Conservation (phyloP, 805 yeast genomes). For the Tetrapisispora pingtungensis region DNA sequence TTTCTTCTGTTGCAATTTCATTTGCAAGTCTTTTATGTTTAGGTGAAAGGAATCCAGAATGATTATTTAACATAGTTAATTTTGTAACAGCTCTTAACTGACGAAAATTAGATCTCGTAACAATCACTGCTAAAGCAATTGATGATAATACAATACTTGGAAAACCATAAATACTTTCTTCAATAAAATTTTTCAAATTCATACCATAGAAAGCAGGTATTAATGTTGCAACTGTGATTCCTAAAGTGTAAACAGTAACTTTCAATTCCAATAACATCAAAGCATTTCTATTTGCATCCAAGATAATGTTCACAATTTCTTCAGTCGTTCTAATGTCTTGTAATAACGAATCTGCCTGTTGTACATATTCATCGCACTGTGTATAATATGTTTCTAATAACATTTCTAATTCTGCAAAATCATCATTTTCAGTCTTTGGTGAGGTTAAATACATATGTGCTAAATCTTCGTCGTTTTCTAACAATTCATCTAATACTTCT, state of each 20-base stretch:
- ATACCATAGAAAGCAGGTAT: constrained; percentile 85
- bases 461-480: constrained; percentile 81
- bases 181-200: constrained; percentile 72
- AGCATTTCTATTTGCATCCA: constrained; percentile 86
- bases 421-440: constrained; percentile 23
- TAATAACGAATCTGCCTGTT: constrained; percentile 73
- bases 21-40: constrained; percentile 15
- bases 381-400: constrained; percentile 79
- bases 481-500: constrained; percentile 69
- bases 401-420: constrained; percentile 74
- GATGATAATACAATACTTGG: constrained; percentile 45
- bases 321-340: constrained; percentile 84
- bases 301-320: constrained; percentile 81
- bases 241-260: constrained; percentile 73
- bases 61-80: constrained; percentile 47
- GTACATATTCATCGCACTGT: constrained; percentile 89
- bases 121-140: constrained; percentile 40
- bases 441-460: constrained; percentile 67
- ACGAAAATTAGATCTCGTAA: constrained; percentile 48
- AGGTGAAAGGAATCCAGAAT: constrained; percentile 17
- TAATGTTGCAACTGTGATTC: constrained; percentile 75
- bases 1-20: constrained; percentile 11
- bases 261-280: constrained; percentile 79
- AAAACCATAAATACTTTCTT: constrained; percentile 57
- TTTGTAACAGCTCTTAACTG: constrained; percentile 53